phyloP scores from a whole-genome alignment of 2,329 filamentous ascomycete genomes.

The Exophiala xenobiotica region DNA sequence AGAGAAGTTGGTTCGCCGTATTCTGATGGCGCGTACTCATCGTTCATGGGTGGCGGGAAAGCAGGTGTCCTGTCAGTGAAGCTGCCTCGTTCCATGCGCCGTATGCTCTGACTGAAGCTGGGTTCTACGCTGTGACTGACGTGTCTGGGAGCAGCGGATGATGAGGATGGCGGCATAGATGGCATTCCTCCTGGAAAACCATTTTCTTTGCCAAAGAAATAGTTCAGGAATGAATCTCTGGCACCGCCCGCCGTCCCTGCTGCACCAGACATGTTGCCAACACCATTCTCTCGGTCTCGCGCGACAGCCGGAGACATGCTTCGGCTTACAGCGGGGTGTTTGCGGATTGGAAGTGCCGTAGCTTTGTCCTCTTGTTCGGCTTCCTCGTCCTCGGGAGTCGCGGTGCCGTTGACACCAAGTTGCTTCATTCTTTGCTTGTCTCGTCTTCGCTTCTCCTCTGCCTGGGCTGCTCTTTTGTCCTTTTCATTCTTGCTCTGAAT shows the following conservation, averaged over 20 bases:
- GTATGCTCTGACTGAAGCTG: constrained; percentile 78
- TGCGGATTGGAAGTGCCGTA: constrained; percentile 58
- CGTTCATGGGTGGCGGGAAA: constrained; percentile 47
- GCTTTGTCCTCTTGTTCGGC: constrained; percentile 61
- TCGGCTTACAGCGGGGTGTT: constrained; percentile 61
- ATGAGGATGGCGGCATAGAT: constrained; percentile 40
- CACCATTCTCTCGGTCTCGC: constrained; percentile 60
- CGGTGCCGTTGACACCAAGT: constrained; percentile 71
- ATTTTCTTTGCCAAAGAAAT: constrained; percentile 97
- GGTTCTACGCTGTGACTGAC: constrained; percentile 77
- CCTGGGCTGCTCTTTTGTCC: constrained; percentile 75
- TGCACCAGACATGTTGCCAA: constrained; percentile 60
- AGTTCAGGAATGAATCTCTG: constrained; percentile 91
- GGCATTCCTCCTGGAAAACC: constrained; percentile 50
- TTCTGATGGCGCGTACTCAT: constrained; percentile 41
- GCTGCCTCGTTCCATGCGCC: constrained; percentile 56
- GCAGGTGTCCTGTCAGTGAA: constrained; percentile 37
- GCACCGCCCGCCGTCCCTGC: constrained; percentile 59
- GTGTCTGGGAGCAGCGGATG: constrained; percentile 57
- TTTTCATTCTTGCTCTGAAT: constrained; percentile 93
- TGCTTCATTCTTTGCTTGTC: constrained; percentile 83
- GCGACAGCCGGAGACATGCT: constrained; percentile 81
- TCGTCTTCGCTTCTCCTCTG: constrained; percentile 81
- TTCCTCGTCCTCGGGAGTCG: constrained; percentile 65
- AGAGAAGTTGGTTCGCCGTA: constrained; percentile 45